Evolutionary conservation across 106 monocot genomes (phyloP).

Genomic region (Amphibolis antarctica): DNA sequence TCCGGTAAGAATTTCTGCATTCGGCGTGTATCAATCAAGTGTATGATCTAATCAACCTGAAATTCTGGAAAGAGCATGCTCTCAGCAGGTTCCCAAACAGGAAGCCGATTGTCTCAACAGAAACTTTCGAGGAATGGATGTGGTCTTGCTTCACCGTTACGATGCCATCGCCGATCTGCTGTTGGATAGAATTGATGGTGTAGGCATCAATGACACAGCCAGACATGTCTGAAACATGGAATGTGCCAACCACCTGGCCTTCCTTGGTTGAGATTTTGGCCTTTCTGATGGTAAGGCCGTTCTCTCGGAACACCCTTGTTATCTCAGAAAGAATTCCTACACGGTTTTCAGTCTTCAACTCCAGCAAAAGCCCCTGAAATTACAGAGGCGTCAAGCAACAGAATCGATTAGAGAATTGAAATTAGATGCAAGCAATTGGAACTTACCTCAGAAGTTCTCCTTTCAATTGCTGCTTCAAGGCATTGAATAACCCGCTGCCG

Average conservation of each 20-base stretch:
- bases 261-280: conserved; percentile 40
- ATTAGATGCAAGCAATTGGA: neutral
- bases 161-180: conserved; percentile 6
- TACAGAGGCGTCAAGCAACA: neutral
- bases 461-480: conserved; percentile 13
- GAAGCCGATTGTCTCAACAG: conserved; percentile 8
- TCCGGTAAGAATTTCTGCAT: neutral
- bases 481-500: conserved; percentile 6
- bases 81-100: conserved; percentile 30
- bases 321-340: conserved; percentile 51
- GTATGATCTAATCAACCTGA: conserved; percentile 29
- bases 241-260: conserved; percentile 28
- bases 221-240: conserved; percentile 31
- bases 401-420: neutral
- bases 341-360: conserved; percentile 29
- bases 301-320: conserved; percentile 40
- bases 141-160: conserved; percentile 30
- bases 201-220: neutral
- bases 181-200: neutral
- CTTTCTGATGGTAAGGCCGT: conserved; percentile 29
- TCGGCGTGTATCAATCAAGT: conserved; percentile 10
- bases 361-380: conserved; percentile 31
- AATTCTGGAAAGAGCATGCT: conserved; percentile 32
- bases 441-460: conserved; percentile 10
- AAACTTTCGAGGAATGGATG: neutral